Conservation (phyloP, 768 basidiomycete genomes). For the Serendipita indica region DNA sequence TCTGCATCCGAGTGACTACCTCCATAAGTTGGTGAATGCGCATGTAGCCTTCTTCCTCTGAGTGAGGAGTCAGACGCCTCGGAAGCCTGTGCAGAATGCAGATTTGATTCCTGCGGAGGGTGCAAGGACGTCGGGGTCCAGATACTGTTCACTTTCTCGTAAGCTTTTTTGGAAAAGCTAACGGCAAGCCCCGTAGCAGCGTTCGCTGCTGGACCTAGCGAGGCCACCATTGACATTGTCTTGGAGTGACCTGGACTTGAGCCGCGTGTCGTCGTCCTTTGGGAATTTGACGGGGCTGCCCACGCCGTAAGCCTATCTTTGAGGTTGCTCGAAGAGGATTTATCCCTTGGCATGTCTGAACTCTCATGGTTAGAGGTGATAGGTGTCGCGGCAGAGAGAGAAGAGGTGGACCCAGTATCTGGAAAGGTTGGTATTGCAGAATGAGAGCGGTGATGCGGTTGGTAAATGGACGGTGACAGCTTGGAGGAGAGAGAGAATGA, state of each 20-base stretch:
- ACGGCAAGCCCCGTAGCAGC: conserved; percentile 57
- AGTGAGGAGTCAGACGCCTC: not conserved
- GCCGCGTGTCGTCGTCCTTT: not conserved
- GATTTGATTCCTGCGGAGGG: not conserved
- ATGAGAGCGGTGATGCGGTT: conserved; percentile 3
- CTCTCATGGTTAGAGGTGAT: not conserved
- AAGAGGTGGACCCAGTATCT: not conserved
- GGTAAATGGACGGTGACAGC: not conserved
- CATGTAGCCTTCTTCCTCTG: not conserved
- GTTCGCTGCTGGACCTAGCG: conserved; percentile 21
- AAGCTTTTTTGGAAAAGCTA: conserved; percentile 43
- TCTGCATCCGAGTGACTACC: conserved; percentile 5
- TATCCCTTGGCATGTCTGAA: not conserved
- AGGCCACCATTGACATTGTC: not conserved
- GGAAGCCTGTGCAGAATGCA: not conserved
- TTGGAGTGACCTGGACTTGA: conserved; percentile 4
- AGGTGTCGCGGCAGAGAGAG: not conserved
- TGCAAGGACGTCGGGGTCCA: conserved; percentile 26
- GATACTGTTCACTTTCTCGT: conserved; percentile 59
- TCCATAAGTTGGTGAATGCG: not conserved
- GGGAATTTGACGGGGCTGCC: not conserved
- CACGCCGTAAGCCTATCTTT: not conserved
- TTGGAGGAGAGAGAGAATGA: not conserved
- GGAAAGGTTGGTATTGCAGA: not conserved
- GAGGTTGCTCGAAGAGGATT: not conserved